Evolutionary conservation across 2,329 filamentous ascomycete species (phyloP), one percentile per base, ranked within the genome.

Genomic region (Cladophialophora chaetospira): DNA sequence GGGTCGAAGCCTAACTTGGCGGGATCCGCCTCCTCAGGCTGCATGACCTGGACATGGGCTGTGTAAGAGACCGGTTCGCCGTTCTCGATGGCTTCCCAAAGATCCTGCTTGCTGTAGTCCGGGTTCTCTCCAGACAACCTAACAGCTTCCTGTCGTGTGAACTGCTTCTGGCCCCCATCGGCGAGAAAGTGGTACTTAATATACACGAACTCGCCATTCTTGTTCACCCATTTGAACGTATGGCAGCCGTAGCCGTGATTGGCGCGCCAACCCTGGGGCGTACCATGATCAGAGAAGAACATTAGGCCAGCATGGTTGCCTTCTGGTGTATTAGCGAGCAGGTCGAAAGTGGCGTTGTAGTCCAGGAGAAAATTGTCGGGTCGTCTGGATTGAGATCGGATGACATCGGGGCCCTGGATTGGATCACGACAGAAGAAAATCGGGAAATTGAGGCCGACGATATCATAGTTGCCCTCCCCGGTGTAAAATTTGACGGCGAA

Each of bases 221-320:
- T 80, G 59, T 91, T 91, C 58, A 79, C 77, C 2, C 91, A 78
- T 0, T 82, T 88, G 66, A 79, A 93, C 0, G 89, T 92, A 72
- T 93, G 91, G 64, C 92, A 89, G 51, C 89, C 88, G 55, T 92
- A 93, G 0, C 89, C 89, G 64, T 93, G 87, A 87, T 92, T 91
- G 87, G 91, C 91, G 19, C 89, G 84, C 72, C 80, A 91, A 0
- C 86, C 89, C 2, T 87, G 82, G 1, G 88, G 88, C 54, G 90
- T 89, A 0, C 79, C 79, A 19, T 87, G 81, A 68, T 91, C 89
- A 5, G 83, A 88, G 78, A 89, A 84, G 65, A 82, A 88, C 86
- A 90, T 91, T 57, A 79, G 65, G 6, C 75, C 74, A 2, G 76
- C 76, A 58, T 81, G 78, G 35, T 38, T 38, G 35, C 35, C 72